A percentile compares a stretch with the other conserved stretches of the same genome.
Evolutionary conservation across 805 yeast genomes (phyloP).

Genomic region (Saccharomycopsis oosterbeekiorum): DNA sequence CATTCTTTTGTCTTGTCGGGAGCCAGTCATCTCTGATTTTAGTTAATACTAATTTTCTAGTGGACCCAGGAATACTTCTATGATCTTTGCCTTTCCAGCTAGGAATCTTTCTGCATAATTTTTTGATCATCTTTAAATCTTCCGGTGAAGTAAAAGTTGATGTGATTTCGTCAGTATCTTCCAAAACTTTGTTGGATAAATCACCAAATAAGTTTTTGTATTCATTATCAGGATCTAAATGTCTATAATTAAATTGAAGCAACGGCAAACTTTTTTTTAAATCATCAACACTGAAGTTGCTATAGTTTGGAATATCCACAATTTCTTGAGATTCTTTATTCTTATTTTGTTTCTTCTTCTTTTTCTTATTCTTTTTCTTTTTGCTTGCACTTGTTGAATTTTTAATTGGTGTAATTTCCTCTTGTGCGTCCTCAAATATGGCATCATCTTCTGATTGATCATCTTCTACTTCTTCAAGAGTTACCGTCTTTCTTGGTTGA

Average conservation of each 20-base stretch:
- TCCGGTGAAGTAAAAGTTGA: conserved; percentile 63
- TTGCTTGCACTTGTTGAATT: conserved; percentile 9
- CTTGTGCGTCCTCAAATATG: conserved; percentile 4
- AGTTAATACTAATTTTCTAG: conserved; percentile 56
- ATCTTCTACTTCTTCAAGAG: neutral
- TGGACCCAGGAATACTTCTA: conserved; percentile 62
- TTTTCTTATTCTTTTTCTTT: conserved; percentile 20
- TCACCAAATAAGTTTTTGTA: conserved; percentile 63
- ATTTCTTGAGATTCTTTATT: conserved; percentile 20
- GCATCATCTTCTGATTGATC: neutral
- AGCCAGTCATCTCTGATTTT: conserved; percentile 74
- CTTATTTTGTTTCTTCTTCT: conserved; percentile 18
- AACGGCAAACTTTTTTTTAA: conserved; percentile 32
- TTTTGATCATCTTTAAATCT: conserved; percentile 51
- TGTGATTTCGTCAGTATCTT: conserved; percentile 69
- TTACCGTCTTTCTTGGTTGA: neutral
- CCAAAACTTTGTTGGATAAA: conserved; percentile 53
- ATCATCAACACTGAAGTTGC: conserved; percentile 37
- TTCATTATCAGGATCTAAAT: conserved; percentile 70
- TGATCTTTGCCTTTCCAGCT: conserved; percentile 85
- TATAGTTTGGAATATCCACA: conserved; percentile 18
- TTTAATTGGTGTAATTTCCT: conserved; percentile 6
- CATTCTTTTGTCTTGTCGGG: conserved; percentile 54
- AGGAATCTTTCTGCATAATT: conserved; percentile 40
- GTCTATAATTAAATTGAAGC: conserved; percentile 37